phyloP scores from a whole-genome alignment of 768 basidiomycete species.

The Tricholomella constricta region DNA sequence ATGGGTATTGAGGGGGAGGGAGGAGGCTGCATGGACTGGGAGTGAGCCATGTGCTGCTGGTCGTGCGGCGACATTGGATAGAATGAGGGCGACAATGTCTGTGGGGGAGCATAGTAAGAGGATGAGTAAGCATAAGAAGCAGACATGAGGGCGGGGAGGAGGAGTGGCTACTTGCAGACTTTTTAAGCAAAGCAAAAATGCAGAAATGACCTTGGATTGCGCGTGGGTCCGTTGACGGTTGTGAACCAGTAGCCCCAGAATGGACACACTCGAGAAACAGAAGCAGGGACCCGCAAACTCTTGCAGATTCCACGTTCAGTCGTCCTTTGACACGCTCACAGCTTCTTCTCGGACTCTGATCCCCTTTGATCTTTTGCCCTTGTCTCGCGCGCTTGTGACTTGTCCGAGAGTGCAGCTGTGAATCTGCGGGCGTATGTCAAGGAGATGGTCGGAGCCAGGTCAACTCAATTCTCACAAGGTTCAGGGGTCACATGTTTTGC shows the following conservation, averaged over 20 bases:
- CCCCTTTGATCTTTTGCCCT: constrained; percentile 13
- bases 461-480: not conserved
- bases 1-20: constrained; percentile 66
- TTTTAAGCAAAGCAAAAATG: constrained; percentile 2
- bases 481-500: constrained; percentile 1
- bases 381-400: constrained; percentile 13
- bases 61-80: constrained; percentile 45
- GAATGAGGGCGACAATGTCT: constrained; percentile 24
- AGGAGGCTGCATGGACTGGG: constrained; percentile 47
- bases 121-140: constrained; percentile 37
- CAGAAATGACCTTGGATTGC: constrained; percentile 14
- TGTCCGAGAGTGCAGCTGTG: too few relatives aligned
- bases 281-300: constrained; percentile 1
- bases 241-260: constrained; percentile 24
- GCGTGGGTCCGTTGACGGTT: constrained; percentile 25
- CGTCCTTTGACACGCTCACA: constrained; percentile 11
- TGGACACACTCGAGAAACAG: constrained; percentile 15
- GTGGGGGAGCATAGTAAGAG: constrained; percentile 31
- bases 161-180: too few relatives aligned
- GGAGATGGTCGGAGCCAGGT: not conserved
- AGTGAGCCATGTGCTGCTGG: constrained; percentile 37
- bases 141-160: constrained; percentile 29
- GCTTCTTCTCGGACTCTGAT: constrained; percentile 16
- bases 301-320: constrained; percentile 14
- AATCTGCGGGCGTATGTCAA: too few relatives aligned